Percentiles rank a stretch among this genome's conserved stretches.
phyloP scores from a whole-genome alignment of 2,329 filamentous ascomycete genomes.

The Geosmithia putterillii region DNA sequence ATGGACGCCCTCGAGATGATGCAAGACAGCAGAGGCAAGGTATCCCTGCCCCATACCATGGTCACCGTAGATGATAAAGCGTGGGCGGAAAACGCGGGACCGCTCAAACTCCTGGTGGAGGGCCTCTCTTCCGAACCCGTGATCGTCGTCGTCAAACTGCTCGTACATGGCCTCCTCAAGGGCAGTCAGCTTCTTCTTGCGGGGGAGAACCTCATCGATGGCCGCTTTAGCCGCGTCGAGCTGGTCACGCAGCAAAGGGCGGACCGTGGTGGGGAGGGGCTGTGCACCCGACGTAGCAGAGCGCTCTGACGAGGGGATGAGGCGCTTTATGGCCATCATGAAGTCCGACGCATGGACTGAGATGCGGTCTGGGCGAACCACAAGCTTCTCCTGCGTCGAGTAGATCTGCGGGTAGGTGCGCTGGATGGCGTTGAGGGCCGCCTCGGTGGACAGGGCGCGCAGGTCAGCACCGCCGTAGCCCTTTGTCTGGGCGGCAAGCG shows the following conservation, averaged over 20 bases:
- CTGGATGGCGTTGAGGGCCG: conserved; percentile 89
- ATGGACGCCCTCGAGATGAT: conserved; percentile 86
- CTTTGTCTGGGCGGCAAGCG: conserved; percentile 79
- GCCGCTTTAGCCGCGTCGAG: conserved; percentile 56
- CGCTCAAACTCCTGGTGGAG: conserved; percentile 69
- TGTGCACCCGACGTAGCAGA: conserved; percentile 76
- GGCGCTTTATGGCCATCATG: conserved; percentile 92
- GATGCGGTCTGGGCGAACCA: conserved; percentile 78
- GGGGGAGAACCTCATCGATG: conserved; percentile 67
- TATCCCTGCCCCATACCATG: conserved; percentile 92
- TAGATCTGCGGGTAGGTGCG: conserved; percentile 96
- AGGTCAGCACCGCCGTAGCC: conserved; percentile 95
- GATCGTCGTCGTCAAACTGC: conserved; percentile 68
- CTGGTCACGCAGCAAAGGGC: conserved; percentile 67
- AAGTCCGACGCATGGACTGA: conserved; percentile 87
- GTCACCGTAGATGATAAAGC: conserved; percentile 70
- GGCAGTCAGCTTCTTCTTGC: conserved; percentile 76
- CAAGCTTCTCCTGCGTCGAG: conserved; percentile 73
- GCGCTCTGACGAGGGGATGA: conserved; percentile 87
- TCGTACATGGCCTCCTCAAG: conserved; percentile 90
- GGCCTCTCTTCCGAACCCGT: conserved; percentile 75
- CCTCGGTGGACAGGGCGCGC: conserved; percentile 88
- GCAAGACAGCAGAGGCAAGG: conserved; percentile 70
- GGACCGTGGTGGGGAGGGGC: conserved; percentile 66
- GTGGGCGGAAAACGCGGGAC: conserved; percentile 76